A percentile compares a stretch with the other conserved stretches of the same genome.
Evolutionary conservation across 106 monocot species (phyloP).

Genomic region (Chionographis japonica): DNA sequence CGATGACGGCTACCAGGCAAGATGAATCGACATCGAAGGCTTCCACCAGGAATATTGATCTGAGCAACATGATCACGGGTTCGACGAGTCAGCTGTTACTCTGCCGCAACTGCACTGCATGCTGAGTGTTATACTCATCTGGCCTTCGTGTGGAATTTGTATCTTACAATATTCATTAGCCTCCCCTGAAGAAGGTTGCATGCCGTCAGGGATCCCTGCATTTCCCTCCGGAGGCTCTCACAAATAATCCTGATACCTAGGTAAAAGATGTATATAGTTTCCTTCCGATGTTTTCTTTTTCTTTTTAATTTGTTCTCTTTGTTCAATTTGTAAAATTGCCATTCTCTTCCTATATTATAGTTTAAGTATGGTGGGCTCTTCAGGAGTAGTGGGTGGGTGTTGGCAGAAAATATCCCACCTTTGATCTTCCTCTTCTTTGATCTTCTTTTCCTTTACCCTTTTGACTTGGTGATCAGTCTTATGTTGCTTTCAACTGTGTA

Average conservation of each 20-base stretch:
- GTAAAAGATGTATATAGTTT: slow-evolving; percentile 74
- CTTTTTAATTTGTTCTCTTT: slow-evolving; percentile 10
- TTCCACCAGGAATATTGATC: background rate
- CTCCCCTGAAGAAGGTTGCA: slow-evolving; percentile 37
- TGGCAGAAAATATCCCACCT: too few relatives aligned
- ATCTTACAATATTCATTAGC: slow-evolving; percentile 86
- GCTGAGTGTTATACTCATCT: slow-evolving; percentile 7
- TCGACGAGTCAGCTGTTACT: background rate
- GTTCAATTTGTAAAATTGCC: too few relatives aligned
- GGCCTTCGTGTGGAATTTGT: slow-evolving; percentile 43
- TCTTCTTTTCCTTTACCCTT: too few relatives aligned
- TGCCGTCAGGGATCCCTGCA: slow-evolving; percentile 3
- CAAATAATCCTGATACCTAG: slow-evolving; percentile 60
- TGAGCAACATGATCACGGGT: slow-evolving; percentile 5
- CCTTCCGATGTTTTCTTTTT: slow-evolving; percentile 10
- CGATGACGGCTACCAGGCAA: slow-evolving; percentile 67
- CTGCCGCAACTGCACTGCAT: background rate
- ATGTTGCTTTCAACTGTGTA: too few relatives aligned
- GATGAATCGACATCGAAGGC: slow-evolving; percentile 14
- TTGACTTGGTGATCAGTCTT: too few relatives aligned
- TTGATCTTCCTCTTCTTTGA: too few relatives aligned
- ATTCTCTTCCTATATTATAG: too few relatives aligned
- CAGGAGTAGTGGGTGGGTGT: too few relatives aligned
- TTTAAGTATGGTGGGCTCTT: too few relatives aligned
- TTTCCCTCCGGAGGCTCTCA: slow-evolving; percentile 44